Conservation (phyloP, 805 yeast genomes). For the Hanseniaspora hatyaiensis region DNA sequence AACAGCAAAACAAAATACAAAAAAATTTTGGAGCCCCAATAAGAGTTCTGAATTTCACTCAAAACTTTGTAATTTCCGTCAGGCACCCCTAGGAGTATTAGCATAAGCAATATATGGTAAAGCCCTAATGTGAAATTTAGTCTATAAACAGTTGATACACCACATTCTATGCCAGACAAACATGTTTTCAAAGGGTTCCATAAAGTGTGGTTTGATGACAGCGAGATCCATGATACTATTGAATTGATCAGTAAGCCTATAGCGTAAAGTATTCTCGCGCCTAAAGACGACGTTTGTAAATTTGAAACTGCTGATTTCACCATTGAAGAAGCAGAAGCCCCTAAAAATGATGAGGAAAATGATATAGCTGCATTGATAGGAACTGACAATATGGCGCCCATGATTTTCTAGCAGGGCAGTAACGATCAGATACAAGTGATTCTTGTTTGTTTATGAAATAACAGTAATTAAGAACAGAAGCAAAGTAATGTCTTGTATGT, state of each 20-base stretch:
- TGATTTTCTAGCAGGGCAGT: constrained; percentile 22
- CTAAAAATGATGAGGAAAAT: constrained; percentile 61
- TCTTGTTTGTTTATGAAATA: background rate
- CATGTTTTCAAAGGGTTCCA: constrained; percentile 67
- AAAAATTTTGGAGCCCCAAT: constrained; percentile 70
- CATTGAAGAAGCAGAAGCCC: constrained; percentile 69
- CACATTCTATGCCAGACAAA: constrained; percentile 65
- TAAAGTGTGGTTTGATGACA: constrained; percentile 68
- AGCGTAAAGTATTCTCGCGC: constrained; percentile 84
- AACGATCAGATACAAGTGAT: too few relatives aligned
- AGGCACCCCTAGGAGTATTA: constrained; percentile 59
- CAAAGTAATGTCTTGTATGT: too few relatives aligned
- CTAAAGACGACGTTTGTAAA: constrained; percentile 54
- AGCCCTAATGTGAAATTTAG: constrained; percentile 77
- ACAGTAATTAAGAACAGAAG: too few relatives aligned
- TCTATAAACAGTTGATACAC: constrained; percentile 90
- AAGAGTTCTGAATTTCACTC: constrained; percentile 68
- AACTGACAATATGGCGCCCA: constrained; percentile 63
- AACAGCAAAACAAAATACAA: constrained; percentile 47
- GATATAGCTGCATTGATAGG: constrained; percentile 55
- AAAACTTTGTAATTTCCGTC: constrained; percentile 58
- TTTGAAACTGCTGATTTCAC: constrained; percentile 42
- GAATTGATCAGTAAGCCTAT: constrained; percentile 64
- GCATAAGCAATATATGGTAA: constrained; percentile 62
- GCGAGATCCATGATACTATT: constrained; percentile 74